Percentiles rank a stretch among this genome's conserved stretches.
Evolutionary conservation across 768 basidiomycete species (phyloP).

Genomic region (Mrakia blollopis): DNA sequence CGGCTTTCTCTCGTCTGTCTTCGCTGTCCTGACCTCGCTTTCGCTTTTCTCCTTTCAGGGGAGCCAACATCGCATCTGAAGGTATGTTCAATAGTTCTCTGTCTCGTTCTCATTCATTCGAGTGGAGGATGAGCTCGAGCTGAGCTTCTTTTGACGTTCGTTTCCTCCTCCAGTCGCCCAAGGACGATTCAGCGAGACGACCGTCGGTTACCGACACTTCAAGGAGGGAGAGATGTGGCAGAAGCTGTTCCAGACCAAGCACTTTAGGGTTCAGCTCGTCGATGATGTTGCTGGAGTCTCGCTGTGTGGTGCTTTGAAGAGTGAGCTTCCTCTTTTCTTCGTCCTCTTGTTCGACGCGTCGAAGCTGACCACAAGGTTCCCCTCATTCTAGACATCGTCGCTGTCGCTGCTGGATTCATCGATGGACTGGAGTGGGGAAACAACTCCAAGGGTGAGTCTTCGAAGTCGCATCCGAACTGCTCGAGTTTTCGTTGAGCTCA

Average conservation of each 20-base stretch:
- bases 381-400: slow-evolving; percentile 45
- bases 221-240: slow-evolving; percentile 49
- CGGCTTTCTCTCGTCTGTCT: background rate
- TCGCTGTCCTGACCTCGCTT: slow-evolving; percentile 7
- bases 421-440: slow-evolving; percentile 50
- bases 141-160: background rate
- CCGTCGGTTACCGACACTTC: slow-evolving; percentile 48
- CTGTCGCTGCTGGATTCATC: slow-evolving; percentile 47
- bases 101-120: background rate
- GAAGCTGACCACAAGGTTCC: background rate
- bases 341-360: background rate
- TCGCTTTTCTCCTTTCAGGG: slow-evolving; percentile 36
- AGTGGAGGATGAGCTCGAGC: background rate
- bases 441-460: slow-evolving; percentile 45
- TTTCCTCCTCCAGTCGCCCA: slow-evolving; percentile 42
- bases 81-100: slow-evolving; percentile 30
- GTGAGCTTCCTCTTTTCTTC: slow-evolving; percentile 14
- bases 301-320: slow-evolving; percentile 51
- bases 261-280: slow-evolving; percentile 48
- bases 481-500: background rate
- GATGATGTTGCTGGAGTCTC: slow-evolving; percentile 50
- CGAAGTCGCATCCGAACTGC: background rate
- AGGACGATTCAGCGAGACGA: slow-evolving; percentile 50
- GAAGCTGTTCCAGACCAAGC: slow-evolving; percentile 46
- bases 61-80: slow-evolving; percentile 52